Percentiles rank a stretch among this genome's conserved stretches.
Evolutionary conservation across 441 rosid genomes (phyloP).

Genomic region (Syzygium syzygioides): DNA sequence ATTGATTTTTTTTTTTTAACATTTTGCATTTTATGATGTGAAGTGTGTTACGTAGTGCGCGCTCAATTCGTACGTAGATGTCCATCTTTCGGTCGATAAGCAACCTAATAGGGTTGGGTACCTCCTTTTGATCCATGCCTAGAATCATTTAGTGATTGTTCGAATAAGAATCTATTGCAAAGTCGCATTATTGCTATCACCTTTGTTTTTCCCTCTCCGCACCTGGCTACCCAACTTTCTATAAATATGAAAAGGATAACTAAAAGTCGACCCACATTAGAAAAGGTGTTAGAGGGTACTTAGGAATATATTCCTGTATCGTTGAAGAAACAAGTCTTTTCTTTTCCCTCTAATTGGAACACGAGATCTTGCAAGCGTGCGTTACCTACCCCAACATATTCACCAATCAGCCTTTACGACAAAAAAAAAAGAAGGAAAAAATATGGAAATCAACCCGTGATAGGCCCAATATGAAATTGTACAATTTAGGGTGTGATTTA

Average conservation of each 20-base stretch:
- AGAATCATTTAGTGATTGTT: not conserved
- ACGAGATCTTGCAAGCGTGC: not conserved
- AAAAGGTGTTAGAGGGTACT: not conserved
- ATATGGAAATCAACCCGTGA: not conserved
- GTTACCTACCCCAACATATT: not conserved
- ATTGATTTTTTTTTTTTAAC: not conserved
- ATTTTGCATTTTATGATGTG: not conserved
- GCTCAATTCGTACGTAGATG: not conserved
- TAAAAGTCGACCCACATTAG: not conserved
- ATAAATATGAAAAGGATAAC: not conserved
- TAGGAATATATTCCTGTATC: not conserved
- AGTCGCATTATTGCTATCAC: not conserved
- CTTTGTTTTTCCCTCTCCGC: not conserved
- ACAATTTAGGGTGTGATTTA: not conserved
- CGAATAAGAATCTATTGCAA: not conserved
- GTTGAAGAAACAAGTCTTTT: not conserved
- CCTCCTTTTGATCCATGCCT: not conserved
- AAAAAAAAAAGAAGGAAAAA: not conserved
- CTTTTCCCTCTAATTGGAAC: not conserved
- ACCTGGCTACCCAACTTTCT: not conserved
- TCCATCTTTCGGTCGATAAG: not conserved
- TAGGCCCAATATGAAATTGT: not conserved
- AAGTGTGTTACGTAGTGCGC: not conserved
- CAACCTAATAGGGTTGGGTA: not conserved
- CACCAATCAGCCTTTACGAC: not conserved